These are phyloP conservation scores for Withania somnifera DNA, from an alignment of 305 asterid genomes.

Conservation along the genomic window DNA sequence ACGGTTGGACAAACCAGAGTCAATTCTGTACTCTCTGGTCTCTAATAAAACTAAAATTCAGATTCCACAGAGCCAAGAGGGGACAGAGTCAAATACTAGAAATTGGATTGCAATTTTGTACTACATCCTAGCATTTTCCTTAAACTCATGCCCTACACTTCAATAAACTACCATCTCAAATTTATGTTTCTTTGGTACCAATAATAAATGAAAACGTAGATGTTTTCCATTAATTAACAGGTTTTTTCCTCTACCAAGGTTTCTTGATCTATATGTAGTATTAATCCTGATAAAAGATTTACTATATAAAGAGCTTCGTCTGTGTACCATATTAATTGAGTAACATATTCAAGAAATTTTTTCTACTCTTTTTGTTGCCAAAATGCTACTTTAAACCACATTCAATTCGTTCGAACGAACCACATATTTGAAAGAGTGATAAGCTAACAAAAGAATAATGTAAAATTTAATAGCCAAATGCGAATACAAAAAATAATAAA, in stretches of 20 bases:
- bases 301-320: background rate
- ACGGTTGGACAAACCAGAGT: too few relatives aligned
- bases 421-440: background rate
- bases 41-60: too few relatives aligned
- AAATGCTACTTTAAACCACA: background rate
- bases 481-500: background rate
- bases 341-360: background rate
- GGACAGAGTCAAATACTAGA: too few relatives aligned
- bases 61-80: too few relatives aligned
- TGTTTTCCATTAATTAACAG: background rate
- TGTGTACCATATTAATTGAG: background rate
- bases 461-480: background rate
- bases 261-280: background rate
- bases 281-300: background rate
- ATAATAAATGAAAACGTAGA: background rate
- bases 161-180: background rate
- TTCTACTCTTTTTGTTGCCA: background rate
- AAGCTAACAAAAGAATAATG: background rate
- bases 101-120: too few relatives aligned
- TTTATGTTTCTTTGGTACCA: background rate
- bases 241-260: background rate
- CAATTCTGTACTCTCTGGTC: too few relatives aligned
- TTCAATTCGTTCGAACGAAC: background rate
- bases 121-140: background rate
- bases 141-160: background rate